Evolutionary conservation across 2,329 filamentous ascomycete genomes (phyloP), one percentile per base, ranked within the genome.

Genomic region (Paecilomyces formosus): DNA sequence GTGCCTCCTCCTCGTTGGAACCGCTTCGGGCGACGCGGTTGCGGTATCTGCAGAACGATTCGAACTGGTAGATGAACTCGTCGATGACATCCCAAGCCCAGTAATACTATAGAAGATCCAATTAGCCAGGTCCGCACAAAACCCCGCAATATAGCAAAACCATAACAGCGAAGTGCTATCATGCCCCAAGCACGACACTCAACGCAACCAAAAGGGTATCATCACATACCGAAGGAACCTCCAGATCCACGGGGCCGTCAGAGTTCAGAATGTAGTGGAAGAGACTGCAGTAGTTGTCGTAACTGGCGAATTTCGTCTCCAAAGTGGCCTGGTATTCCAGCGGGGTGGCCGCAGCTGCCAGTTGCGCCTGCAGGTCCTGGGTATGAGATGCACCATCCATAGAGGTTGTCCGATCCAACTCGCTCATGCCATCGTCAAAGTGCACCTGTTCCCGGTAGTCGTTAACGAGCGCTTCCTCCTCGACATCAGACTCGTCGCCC

Each of bases 31-130:
- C 94, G 67, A 96, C 87, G 66, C 92, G 88, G 77, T 95, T 92
- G 72, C 94, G 88, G 84, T 97, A 97, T 63, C 92, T 91, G 76
- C 92, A 97, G 83, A 99, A 99, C 60, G 92, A 95, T 83, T 99
- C 97, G 84, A 99, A 99, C 78, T 99, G 94, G 82, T 99, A 99
- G 80, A 99, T 97, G 82, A 99, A 99, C 79, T 99, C 94, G 77
- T 99, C 94, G 79, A 99, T 97, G 67, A 97, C 93, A 76, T 99
- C 94, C 94, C 94, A 99, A 50, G 94, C 94, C 94, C 94, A 99
- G 82, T 93, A 97, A 81, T 96, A 95, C 91, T 97, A 74, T 61
- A 45, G 60, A 51, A 55, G 60, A 49, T 51, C 28, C 13, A 30
- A 55, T 59, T 57, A 59, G 58, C 35, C 33, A 39, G 11, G 35